Evolutionary conservation across 139 green algal species (phyloP).

Genomic region (Mychonastes homosphaera): DNA sequence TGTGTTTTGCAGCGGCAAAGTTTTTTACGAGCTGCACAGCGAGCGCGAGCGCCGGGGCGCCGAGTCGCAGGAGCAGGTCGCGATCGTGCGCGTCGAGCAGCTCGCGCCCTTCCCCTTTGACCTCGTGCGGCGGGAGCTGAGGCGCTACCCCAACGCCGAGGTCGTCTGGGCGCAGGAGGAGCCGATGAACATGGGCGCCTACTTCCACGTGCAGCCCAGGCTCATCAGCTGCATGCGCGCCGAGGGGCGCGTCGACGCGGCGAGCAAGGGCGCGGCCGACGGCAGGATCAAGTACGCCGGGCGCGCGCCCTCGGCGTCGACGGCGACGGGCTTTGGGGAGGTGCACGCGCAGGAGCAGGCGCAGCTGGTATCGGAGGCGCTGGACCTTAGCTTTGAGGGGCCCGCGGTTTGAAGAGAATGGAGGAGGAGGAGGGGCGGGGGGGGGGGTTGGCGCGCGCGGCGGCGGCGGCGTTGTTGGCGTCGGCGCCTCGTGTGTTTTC

Average conservation of each 20-base stretch:
- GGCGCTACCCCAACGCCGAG: constrained; percentile 85
- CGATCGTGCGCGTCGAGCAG: constrained; percentile 90
- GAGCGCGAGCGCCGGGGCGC: constrained; percentile 60
- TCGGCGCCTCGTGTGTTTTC: too few species aligned
- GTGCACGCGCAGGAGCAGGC: constrained; percentile 76
- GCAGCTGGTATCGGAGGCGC: constrained; percentile 40
- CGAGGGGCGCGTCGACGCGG: constrained; percentile 13
- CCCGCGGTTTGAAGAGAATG: constrained; percentile 7
- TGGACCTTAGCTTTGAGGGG: constrained; percentile 32
- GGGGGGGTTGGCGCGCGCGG: too few species aligned
- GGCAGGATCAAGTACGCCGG: constrained; percentile 60
- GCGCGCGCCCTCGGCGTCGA: constrained; percentile 51
- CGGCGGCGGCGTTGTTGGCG: too few species aligned
- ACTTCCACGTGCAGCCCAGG: constrained; percentile 70
- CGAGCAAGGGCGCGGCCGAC: constrained; percentile 3
- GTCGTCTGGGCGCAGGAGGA: constrained; percentile 92
- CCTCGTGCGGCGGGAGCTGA: constrained; percentile 84
- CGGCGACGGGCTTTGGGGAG: constrained; percentile 74
- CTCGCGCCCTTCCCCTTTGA: constrained; percentile 95
- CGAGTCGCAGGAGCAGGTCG: constrained; percentile 50
- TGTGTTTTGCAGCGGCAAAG: constrained; percentile 89
- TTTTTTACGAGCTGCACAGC: constrained; percentile 95
- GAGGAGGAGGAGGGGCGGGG: too few species aligned
- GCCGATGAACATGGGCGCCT: constrained; percentile 98
- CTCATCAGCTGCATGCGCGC: constrained; percentile 53